Evolutionary conservation across 2,329 filamentous ascomycete genomes (phyloP).

Genomic region (Hawksworthiomyces lignivorus): DNA sequence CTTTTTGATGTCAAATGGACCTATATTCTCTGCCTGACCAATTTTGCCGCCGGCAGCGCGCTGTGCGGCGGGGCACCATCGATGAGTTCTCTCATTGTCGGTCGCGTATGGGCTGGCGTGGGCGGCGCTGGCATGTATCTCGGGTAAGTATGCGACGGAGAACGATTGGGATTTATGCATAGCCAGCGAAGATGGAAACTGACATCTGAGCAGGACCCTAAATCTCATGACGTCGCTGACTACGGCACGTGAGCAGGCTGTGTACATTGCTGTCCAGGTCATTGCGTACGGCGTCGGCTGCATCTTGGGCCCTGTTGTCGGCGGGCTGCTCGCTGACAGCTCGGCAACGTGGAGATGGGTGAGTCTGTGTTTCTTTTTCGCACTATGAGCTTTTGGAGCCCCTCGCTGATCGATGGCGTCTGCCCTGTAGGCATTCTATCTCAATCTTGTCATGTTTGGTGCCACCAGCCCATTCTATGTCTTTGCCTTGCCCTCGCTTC

Average conservation of each 20-base stretch:
- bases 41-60: slow-evolving; percentile 24
- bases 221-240: slow-evolving; percentile 20
- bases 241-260: slow-evolving; percentile 17
- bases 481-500: slow-evolving; percentile 21
- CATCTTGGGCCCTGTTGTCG: slow-evolving; percentile 39
- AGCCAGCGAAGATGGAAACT: no score
- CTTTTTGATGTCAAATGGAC: slow-evolving; percentile 9
- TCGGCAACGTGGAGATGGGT: slow-evolving; percentile 37
- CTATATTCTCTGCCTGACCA: slow-evolving; percentile 6
- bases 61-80: slow-evolving; percentile 36
- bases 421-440: slow-evolving; percentile 39
- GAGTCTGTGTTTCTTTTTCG: no score
- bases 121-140: slow-evolving; percentile 37
- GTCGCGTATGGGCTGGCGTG: slow-evolving; percentile 36
- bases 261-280: slow-evolving; percentile 22
- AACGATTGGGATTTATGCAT: no score
- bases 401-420: no score
- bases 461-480: slow-evolving; percentile 22
- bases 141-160: slow-evolving; percentile 18
- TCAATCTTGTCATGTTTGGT: slow-evolving; percentile 45
- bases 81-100: slow-evolving; percentile 40
- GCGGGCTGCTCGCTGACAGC: slow-evolving; percentile 36
- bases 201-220: slow-evolving; percentile 10
- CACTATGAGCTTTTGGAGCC: no score
- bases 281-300: slow-evolving; percentile 36